Percentiles rank a stretch among this genome's conserved stretches.
Evolutionary conservation across 495 filamentous ascomycete genomes (phyloP).

Genomic region (Penicillium desertorum): DNA sequence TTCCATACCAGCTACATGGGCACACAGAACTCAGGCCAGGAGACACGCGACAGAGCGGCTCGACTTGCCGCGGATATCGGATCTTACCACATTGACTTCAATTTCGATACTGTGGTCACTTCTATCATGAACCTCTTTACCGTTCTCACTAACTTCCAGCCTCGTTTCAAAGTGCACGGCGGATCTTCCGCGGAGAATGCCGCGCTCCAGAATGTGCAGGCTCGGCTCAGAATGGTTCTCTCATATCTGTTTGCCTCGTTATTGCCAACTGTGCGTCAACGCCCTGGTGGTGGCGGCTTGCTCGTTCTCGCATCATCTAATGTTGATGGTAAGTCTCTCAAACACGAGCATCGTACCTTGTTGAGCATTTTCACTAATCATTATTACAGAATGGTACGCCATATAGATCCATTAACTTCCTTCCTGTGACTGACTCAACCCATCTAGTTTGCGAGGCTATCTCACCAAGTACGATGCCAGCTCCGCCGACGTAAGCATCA

Average conservation of each 20-base stretch:
- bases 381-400: slow-evolving; percentile 37
- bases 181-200: slow-evolving; percentile 61
- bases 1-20: slow-evolving; percentile 85
- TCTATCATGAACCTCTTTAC: slow-evolving; percentile 56
- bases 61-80: slow-evolving; percentile 69
- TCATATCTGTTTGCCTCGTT: slow-evolving; percentile 74
- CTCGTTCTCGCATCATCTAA: slow-evolving; percentile 66
- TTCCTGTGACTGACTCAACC: slow-evolving; percentile 5
- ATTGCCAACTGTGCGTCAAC: slow-evolving; percentile 56
- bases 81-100: slow-evolving; percentile 68
- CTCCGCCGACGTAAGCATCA: slow-evolving; percentile 51
- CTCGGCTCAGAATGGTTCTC: slow-evolving; percentile 74
- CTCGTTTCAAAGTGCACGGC: slow-evolving; percentile 68
- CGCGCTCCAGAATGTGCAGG: slow-evolving; percentile 81
- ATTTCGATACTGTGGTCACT: slow-evolving; percentile 68
- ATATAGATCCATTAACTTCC: background rate
- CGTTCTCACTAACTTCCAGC: slow-evolving; percentile 53
- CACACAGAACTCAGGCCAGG: slow-evolving; percentile 65
- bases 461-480: slow-evolving; percentile 69
- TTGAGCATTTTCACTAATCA: slow-evolving; percentile 13
- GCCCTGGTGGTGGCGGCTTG: slow-evolving; percentile 54
- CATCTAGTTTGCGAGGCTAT: slow-evolving; percentile 60
- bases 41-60: slow-evolving; percentile 71
- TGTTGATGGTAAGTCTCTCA: slow-evolving; percentile 42
- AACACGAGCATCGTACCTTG: background rate